Evolutionary conservation across 345 rosid species (phyloP), one percentile per base, ranked within the genome.

Genomic region (Salix brachista): DNA sequence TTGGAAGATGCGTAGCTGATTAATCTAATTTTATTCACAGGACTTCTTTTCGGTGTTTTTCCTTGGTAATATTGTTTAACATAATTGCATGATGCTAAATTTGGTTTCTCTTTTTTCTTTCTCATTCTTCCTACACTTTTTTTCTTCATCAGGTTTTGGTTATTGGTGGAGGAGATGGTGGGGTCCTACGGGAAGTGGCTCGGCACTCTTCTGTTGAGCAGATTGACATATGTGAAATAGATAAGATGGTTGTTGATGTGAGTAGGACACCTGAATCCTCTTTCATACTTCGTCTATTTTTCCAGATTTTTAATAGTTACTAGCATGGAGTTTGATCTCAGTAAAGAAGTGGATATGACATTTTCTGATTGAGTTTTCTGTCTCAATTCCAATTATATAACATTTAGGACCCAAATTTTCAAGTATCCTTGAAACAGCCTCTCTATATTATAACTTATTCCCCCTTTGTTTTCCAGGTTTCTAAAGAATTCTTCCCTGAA

Each of bases 121-220:
- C 62, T 26, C 23, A 41, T 37, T 48, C 48, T 75, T 17, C 8
- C 6, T 18, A 2, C 46, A 23, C 30, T 72, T 36, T 39, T 68
- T 75, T 60, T 58, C 64, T 58, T 25, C 34, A 73, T 71, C 84
- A 93, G 99, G 97, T 93, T 56, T 73, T 95, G 83, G 99, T 95
- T 60, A 93, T 95, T 82, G 99, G 99, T 19, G 99, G 99, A 81
- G 99, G 99, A 65, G 99, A 90, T 83, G 99, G 99, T 25, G 99
- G 98, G 11, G 98, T 95, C 71, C 77, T 93, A 52, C 88, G 97
- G 58, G 99, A 95, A 86, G 93, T 95, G 77, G 81, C 97, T 77
- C 96, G 97, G 17, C 91, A 95, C 85, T 77, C 92, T 76, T 93
- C 98, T 69, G 82, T 95, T 11, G 96, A 89, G 83, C 88, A 89